phyloP scores from a whole-genome alignment of 768 basidiomycete species.

The Leccinum uliginosum region DNA sequence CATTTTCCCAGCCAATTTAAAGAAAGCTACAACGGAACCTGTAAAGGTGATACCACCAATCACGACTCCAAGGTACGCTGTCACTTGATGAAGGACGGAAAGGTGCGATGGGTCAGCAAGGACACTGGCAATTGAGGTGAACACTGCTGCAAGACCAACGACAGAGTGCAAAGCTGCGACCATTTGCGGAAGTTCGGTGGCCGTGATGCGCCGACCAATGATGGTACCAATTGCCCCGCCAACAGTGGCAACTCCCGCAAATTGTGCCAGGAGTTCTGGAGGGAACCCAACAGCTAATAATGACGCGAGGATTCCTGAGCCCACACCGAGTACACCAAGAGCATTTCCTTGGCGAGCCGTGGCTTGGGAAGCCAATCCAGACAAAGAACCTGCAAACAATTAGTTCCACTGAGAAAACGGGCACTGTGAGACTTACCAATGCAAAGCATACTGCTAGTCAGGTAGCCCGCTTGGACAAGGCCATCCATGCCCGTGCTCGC shows the following conservation, averaged over 20 bases:
- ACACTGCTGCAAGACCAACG: conserved; percentile 84
- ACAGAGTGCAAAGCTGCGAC: conserved; percentile 81
- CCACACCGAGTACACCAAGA: conserved; percentile 83
- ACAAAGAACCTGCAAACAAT: conserved; percentile 57
- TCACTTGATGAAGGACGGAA: conserved; percentile 70
- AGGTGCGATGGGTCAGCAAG: conserved; percentile 66
- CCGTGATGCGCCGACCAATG: conserved; percentile 79
- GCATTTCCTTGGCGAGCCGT: conserved; percentile 87
- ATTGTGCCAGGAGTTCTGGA: conserved; percentile 69
- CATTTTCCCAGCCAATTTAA: conserved; percentile 83
- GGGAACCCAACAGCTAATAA: conserved; percentile 81
- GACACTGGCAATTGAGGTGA: conserved; percentile 82
- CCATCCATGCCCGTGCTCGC: conserved; percentile 83
- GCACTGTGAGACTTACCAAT: conserved; percentile 48
- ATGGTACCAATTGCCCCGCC: conserved; percentile 67
- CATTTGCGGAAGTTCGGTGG: conserved; percentile 85
- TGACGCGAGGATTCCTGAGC: conserved; percentile 76
- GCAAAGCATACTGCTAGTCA: conserved; percentile 82
- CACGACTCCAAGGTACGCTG: conserved; percentile 81
- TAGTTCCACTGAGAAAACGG: neutral
- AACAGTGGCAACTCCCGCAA: conserved; percentile 70
- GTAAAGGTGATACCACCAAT: conserved; percentile 90
- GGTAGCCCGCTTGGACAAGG: conserved; percentile 83
- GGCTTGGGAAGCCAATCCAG: conserved; percentile 71
- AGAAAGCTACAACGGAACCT: conserved; percentile 84